These are phyloP conservation scores for Saccharomycopsis schoenii DNA, from an alignment of 805 yeast genomes.

Conservation along the genomic window DNA sequence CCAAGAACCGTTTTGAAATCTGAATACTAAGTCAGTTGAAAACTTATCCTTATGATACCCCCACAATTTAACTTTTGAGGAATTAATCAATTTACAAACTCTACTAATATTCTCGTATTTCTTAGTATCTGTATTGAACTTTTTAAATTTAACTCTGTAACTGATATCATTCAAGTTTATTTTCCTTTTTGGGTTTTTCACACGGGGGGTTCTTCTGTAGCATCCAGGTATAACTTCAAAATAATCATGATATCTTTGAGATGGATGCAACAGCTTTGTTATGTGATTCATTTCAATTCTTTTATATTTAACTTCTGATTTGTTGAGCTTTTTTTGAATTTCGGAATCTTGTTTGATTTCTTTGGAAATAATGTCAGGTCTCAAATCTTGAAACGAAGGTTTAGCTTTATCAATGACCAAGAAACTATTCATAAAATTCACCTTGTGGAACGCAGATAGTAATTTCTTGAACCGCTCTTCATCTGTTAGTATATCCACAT, in stretches of 20 bases:
- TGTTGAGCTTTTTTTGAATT: slow-evolving; percentile 21
- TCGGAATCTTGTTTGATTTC: slow-evolving; percentile 36
- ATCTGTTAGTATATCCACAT: slow-evolving; percentile 46
- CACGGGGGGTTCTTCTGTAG: slow-evolving; percentile 44
- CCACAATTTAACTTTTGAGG: slow-evolving; percentile 72
- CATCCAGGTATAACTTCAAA: slow-evolving; percentile 38
- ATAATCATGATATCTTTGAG: slow-evolving; percentile 29
- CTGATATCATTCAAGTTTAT: slow-evolving; percentile 37
- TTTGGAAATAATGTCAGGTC: slow-evolving; percentile 32
- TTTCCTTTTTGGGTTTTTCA: slow-evolving; percentile 32
- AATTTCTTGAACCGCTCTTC: slow-evolving; percentile 39
- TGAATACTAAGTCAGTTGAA: slow-evolving; percentile 50
- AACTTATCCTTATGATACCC: slow-evolving; percentile 68
- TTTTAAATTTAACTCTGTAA: slow-evolving; percentile 52
- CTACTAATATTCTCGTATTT: slow-evolving; percentile 27
- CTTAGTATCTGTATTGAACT: slow-evolving; percentile 44
- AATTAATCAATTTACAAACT: slow-evolving; percentile 4
- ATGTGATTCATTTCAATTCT: slow-evolving; percentile 19
- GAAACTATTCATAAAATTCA: slow-evolving; percentile 64
- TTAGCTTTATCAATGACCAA: slow-evolving; percentile 55
- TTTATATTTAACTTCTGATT: slow-evolving; percentile 25
- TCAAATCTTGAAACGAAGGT: slow-evolving; percentile 33
- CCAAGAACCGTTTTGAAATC: slow-evolving; percentile 63
- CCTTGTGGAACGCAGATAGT: slow-evolving; percentile 53
- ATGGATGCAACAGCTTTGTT: slow-evolving; percentile 25